Percentiles rank a stretch among this genome's conserved stretches.
These are phyloP conservation scores for Dorcoceras hygrometricum DNA, from an alignment of 257 asterid genomes.

Conservation along the genomic window DNA sequence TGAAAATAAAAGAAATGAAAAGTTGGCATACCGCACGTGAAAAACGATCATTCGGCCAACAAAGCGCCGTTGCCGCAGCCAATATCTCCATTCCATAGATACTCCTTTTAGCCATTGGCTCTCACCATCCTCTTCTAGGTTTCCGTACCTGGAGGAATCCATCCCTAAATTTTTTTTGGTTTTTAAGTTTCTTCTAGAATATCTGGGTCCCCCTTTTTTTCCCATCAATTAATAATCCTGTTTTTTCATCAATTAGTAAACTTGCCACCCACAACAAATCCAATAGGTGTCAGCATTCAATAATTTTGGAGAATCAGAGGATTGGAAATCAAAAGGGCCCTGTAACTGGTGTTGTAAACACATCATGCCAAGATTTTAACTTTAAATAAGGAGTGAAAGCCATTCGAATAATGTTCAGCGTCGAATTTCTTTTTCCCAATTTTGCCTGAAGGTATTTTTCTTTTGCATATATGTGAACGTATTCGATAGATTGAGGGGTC, in stretches of 20 bases:
- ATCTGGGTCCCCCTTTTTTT: neutral
- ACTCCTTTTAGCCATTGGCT: neutral
- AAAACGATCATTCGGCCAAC: conserved; percentile 11
- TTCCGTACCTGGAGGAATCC: conserved; percentile 22
- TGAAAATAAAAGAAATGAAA: neutral
- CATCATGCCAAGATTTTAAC: conserved; percentile 17
- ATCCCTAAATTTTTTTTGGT: conserved; percentile 17
- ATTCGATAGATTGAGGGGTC: conserved; percentile 8
- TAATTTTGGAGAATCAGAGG: conserved; percentile 21
- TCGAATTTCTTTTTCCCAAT: conserved; percentile 1
- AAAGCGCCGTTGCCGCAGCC: conserved; percentile 11
- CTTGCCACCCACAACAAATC: conserved; percentile 15
- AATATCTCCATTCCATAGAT: neutral
- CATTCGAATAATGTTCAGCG: conserved; percentile 24
- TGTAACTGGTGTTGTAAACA: neutral
- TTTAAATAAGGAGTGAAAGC: conserved; percentile 16
- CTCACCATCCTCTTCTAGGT: conserved; percentile 25
- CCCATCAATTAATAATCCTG: neutral
- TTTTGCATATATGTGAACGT: neutral
- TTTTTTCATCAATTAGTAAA: neutral
- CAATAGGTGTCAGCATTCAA: conserved; percentile 28
- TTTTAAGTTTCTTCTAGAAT: neutral
- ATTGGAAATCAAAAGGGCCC: conserved; percentile 18
- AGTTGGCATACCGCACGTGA: conserved; percentile 11
- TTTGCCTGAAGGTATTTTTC: conserved; percentile 24